Base-by-base conservation (phyloP, 306 rosid genomes). In the Arachis hypogaea region DNA sequence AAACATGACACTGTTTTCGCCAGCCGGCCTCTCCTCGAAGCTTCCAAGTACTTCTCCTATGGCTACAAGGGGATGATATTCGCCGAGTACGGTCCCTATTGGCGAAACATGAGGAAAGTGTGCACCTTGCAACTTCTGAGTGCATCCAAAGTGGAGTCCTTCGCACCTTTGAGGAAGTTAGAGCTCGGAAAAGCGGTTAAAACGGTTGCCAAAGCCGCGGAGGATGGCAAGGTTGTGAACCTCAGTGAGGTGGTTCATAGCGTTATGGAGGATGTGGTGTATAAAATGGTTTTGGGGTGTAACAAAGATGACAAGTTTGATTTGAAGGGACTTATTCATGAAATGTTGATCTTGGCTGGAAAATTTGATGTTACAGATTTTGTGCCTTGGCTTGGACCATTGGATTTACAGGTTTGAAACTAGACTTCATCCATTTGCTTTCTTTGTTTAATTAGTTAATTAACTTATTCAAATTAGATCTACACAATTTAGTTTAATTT, bases 351-450 rank as follows among this genome's bases (percentile, higher is more conserved):
- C 11, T 4, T 71, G 28, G 0, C 0, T 0, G 78, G 81, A 14
- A 80, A 67, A 1, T 83, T 71, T 57, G 79, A 83, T 49, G 2
- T 71, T 0, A 14, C 76, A 11, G 86, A 83, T 72, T 83, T 28
- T 49, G 64, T 78, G 49, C 78, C 78, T 8, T 72, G 68, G 58
- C 51, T 78, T 2, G 43, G 33, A 2, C 3, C 22, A 11, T 42
- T 83, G 40, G 86, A 83, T 79, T 38, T 79, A 54, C 86, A 79
- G 79, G 86, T 59, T 42, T 28, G n/a, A 46, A 61, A 22, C 8
- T 43, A 6, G 9, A 43, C 46, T 6, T 1, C 38, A 33, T 33
- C 38, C 38, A 33, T 33, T 33, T 33, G 38, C 38, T 33, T 33
- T 33, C 38, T 33, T 33, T 33, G 38, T 33, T 33, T 2, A 33